Evolutionary conservation across 495 filamentous ascomycete species (phyloP), one percentile per base, ranked within the genome.

Genomic region (Penicillium lividum): DNA sequence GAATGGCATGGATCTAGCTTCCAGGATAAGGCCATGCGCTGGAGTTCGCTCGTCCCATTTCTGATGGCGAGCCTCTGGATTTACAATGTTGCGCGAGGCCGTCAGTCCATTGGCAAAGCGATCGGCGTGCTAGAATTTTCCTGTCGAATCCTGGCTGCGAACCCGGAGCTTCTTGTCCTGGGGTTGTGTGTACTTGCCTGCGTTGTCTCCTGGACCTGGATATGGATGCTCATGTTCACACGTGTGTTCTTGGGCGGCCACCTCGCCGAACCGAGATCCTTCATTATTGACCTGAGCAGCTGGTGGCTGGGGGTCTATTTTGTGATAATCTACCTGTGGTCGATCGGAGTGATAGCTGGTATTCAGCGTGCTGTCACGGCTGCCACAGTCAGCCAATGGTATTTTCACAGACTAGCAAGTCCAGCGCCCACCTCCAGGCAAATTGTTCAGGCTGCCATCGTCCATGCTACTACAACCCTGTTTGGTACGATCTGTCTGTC

Each of bases 361-460:
- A 82, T 98, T 22, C 93, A 98, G 67, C 88, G 94, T 55, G 83
- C 91, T 42, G 92, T 92, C 18, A 96, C 94, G 15, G 92, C 93
- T 45, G 95, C 95, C 49, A 96, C 93, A 10, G 94, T 98, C 36
- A 93, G 89, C 18, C 95, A 98, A 70, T 98, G 94, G 94, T 98
- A 98, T 70, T 98, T 98, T 73, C 93, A 98, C 73, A 90, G 94
- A 52, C 86, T 96, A 54, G 83, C 85, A 25, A 84, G 86, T 36
- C 92, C 94, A 10, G 80, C 88, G 18, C 84, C 90, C 9, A 84
- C 88, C 3, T 90, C 89, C 0, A 80, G 82, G 48, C 86, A 89
- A 51, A 85, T 98, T 49, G 90, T 97, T 43, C 82, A 84, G 52
- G 93, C 93, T 16, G 93, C 92, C 27, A 71, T 95, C 48, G 74